These are phyloP conservation scores for Smallanthus sonchifolius DNA, from an alignment of 129 eudicot species.

Conservation along the genomic window DNA sequence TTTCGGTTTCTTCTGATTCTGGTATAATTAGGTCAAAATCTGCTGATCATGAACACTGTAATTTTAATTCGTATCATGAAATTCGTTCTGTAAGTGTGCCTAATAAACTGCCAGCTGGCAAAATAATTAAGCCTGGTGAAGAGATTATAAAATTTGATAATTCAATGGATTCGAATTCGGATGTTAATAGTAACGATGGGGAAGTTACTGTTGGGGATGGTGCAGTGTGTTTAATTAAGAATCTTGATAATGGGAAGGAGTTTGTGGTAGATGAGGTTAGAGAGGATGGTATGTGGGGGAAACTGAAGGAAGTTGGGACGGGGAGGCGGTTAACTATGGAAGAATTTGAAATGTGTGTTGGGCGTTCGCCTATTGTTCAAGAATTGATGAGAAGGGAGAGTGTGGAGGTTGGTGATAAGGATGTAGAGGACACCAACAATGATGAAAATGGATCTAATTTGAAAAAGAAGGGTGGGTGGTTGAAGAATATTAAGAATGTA, in stretches of 20 bases:
- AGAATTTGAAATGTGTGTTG: constrained; percentile 69
- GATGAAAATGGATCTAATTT: constrained; percentile 42
- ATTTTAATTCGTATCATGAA: constrained; percentile 10
- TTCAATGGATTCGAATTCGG: not conserved
- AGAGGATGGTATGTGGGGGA: constrained; percentile 70
- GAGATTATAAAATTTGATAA: constrained; percentile 26
- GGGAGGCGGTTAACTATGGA: constrained; percentile 75
- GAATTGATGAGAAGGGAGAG: constrained; percentile 82
- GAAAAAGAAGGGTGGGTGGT: constrained; percentile 75
- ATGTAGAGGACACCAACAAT: constrained; percentile 21
- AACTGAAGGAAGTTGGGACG: constrained; percentile 72
- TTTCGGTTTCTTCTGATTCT: constrained; percentile 4
- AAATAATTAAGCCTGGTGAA: constrained; percentile 11
- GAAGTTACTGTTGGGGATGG: constrained; percentile 6
- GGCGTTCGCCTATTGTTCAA: constrained; percentile 74
- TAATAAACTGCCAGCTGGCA: constrained; percentile 34
- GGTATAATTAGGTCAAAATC: constrained; percentile 48
- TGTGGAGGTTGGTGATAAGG: constrained; percentile 60
- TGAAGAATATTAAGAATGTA: constrained; percentile 67
- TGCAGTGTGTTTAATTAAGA: constrained; percentile 41
- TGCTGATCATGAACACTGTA: constrained; percentile 36
- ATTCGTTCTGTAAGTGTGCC: constrained; percentile 23
- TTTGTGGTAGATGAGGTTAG: constrained; percentile 72
- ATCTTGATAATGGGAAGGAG: constrained; percentile 79
- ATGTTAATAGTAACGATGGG: constrained; percentile 11